Base-by-base conservation (phyloP, 768 basidiomycete species). In the Astraeus odoratus region DNA sequence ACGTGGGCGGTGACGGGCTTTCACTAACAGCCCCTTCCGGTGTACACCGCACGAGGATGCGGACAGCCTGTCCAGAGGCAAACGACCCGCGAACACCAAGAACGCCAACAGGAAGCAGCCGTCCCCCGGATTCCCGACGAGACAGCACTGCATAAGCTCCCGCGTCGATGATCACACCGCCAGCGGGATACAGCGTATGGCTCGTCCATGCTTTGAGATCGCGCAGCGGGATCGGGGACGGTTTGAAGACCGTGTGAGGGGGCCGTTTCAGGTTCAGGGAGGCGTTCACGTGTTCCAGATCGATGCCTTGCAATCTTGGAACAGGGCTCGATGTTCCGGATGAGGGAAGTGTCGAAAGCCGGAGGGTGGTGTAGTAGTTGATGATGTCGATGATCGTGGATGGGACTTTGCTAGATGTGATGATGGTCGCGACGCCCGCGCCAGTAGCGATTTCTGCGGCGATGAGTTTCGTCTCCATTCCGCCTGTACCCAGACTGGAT, bases 391-490 rank as follows among this genome's bases (percentile, higher is more conserved):
- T 75, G 47, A 98, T 82, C 56, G 76, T 78, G 37, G 76, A 70
- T 0, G 91, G 88, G 20, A 75, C 70, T 54, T 82, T 86, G 65
- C 90, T 93, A 18, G 88, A 86, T 38, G 84, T 81, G 56, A 99
- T 88, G 35, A 97, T 74, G 0, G 95, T 96, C 4, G 88, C 82
- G 25, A 95, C 92, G 6, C 96, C 96, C 1, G 94, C 95, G 0
- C 83, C 93, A 0, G 89, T 95, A 4, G 95, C 93, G 24, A 99
- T 91, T 57, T 99, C 96, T 0, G 96, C 95, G 1, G 96, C 96
- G 52, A 98, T 96, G 54, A 98, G 78, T 59, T 98, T 99, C 3
- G 96, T 99, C 65, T 96, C 93, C 96, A 98, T 98, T 3, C 96
- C 96, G 0, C 96, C 96, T 1, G 96, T 98, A 0, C 96, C 96